Evolutionary conservation across 495 filamentous ascomycete genomes (phyloP), one percentile per base, ranked within the genome.

Genomic region (Daldinia bambusicola): DNA sequence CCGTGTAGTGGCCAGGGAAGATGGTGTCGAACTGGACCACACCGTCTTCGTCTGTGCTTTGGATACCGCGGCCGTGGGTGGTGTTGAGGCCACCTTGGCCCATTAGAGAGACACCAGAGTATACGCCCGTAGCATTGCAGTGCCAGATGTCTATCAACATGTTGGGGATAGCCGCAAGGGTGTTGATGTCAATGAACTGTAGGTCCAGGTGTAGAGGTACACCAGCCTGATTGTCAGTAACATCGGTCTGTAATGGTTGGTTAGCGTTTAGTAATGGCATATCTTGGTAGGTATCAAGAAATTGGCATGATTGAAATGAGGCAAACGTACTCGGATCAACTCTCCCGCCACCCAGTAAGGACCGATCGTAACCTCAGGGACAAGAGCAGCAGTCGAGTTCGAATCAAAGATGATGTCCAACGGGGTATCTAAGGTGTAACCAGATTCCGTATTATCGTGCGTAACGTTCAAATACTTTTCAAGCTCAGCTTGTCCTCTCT

Each of bases 91-190:
- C 83, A 13, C 69, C 79, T 41, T 80, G 69, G 32, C 66, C 73
- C 30, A 75, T 71, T 0, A 61, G 40, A 5, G 58, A 41, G 16
- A 80, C 60, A 6, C 78, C 80, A 0, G 80, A 82, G 75, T 87
- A 88, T 26, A 83, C 80, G 36, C 85, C 86, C 2, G 85, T 88
- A 10, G 87, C 38, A 72, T 89, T 89, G 76, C 79, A 82, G 58
- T 78, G 77, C 68, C 74, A 76, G n/a, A 87, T 77, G 53, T 90
- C 87, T 60, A 84, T 77, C 55, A 82, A 82, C 7, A 88, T 67
- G 41, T 82, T 76, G 3, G 78, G 66, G 38, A 88, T 77, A 0
- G 85, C 83, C 69, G 83, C 77, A 68, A 86, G 89, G 60, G 79
- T 85, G 34, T 79, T 75, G 41, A 84, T 75, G 59, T 89, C 84